Percentiles rank a stretch among this genome's conserved stretches.
These are phyloP conservation scores for Daldinia vernicosa DNA, from an alignment of 495 filamentous ascomycete genomes.

Conservation along the genomic window DNA sequence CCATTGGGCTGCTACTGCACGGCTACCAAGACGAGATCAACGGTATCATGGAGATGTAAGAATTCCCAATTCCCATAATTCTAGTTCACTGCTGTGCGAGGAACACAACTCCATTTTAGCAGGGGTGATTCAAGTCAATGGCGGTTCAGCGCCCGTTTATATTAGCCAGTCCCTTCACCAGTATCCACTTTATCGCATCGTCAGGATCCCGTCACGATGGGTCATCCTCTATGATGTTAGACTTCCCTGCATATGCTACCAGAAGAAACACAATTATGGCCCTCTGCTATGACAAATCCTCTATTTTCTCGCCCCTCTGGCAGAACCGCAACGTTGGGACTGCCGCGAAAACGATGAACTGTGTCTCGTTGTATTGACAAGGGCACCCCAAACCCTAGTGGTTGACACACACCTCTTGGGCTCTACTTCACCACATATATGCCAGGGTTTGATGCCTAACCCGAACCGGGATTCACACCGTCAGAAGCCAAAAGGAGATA, in stretches of 20 bases:
- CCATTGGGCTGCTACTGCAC: conserved; percentile 29
- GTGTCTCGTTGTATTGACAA: conserved; percentile 14
- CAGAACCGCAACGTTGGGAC: conserved; percentile 18
- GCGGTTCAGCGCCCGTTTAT: conserved; percentile 33
- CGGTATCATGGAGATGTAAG: conserved; percentile 31
- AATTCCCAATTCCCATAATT: conserved; percentile 39
- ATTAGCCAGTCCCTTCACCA: conserved; percentile 27
- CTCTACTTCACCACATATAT: conserved; percentile 10
- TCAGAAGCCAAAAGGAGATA: background rate
- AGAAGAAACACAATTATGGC: conserved; percentile 1
- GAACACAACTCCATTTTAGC: conserved; percentile 25
- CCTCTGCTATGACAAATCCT: background rate
- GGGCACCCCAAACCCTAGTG: background rate
- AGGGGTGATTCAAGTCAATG: conserved; percentile 22
- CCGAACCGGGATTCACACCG: conserved; percentile 5
- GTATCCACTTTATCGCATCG: conserved; percentile 38
- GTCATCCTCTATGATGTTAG: conserved; percentile 26
- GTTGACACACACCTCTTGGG: conserved; percentile 1
- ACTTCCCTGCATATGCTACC: conserved; percentile 24
- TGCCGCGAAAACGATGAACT: conserved; percentile 1
- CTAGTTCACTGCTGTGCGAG: conserved; percentile 37
- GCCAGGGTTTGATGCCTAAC: conserved; percentile 5
- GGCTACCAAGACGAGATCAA: conserved; percentile 21
- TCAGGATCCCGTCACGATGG: conserved; percentile 30
- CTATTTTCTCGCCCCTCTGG: background rate